These are phyloP conservation scores for Fusarium sp. DNA, from an alignment of 2,329 filamentous ascomycete species.

Conservation along the genomic window DNA sequence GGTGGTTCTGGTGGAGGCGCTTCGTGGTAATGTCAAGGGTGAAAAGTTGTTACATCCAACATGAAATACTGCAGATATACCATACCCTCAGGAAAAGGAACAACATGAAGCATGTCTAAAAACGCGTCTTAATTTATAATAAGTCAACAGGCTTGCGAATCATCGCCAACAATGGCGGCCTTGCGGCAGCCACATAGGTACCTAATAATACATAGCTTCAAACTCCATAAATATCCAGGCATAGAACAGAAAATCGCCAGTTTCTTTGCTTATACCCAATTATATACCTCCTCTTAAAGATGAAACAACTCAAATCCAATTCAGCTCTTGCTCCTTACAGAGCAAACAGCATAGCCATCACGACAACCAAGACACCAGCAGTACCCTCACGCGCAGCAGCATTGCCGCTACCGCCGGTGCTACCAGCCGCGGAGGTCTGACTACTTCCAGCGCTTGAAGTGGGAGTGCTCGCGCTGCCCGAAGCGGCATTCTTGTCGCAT, in stretches of 20 bases:
- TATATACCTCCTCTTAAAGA: conserved; percentile 4
- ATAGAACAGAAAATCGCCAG: conserved; percentile 9
- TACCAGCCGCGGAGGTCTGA: background rate
- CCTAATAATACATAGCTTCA: conserved; percentile 20
- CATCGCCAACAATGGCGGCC: conserved; percentile 4
- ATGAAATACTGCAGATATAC: background rate
- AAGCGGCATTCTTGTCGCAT: conserved; percentile 45
- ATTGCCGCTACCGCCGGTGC: background rate
- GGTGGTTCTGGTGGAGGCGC: background rate
- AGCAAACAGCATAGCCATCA: conserved; percentile 45
- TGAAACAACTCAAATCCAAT: background rate
- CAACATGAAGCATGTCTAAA: too few species aligned
- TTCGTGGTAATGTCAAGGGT: background rate
- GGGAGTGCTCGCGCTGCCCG: conserved; percentile 13
- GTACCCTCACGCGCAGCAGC: conserved; percentile 27
- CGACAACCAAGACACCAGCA: conserved; percentile 43
- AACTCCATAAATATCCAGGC: conserved; percentile 22
- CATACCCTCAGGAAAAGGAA: background rate
- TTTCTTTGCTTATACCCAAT: background rate
- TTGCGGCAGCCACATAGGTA: conserved; percentile 15
- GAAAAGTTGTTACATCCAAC: background rate
- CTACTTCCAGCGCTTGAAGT: conserved; percentile 17
- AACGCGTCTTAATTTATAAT: background rate
- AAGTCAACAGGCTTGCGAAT: background rate
- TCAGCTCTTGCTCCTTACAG: conserved; percentile 30